These are phyloP conservation scores for Solanum phureja DNA, from an alignment of 257 asterid species.

Conservation along the genomic window DNA sequence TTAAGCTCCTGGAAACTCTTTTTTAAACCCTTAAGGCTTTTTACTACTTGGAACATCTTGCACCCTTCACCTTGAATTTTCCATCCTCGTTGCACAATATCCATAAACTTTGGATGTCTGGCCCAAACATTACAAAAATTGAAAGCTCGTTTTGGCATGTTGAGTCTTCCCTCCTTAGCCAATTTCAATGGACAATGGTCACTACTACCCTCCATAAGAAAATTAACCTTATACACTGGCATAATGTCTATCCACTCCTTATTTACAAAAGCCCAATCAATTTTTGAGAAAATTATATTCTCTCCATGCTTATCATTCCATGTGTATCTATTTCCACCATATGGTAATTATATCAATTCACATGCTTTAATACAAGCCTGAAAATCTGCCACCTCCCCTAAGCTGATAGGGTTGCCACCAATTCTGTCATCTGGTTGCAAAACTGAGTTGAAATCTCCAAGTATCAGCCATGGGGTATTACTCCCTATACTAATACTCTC, in stretches of 20 bases:
- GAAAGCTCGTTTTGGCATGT: too few relatives aligned
- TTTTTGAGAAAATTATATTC: neutral
- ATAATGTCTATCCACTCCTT: neutral
- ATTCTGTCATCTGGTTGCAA: neutral
- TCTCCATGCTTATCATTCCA: neutral
- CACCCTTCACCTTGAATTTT: neutral
- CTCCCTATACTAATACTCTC: neutral
- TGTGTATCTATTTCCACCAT: neutral
- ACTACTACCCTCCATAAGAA: neutral
- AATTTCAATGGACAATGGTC: neutral
- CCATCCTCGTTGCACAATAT: neutral
- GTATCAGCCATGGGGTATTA: neutral
- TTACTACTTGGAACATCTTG: neutral
- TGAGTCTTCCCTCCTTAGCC: neutral
- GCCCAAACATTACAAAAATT: neutral
- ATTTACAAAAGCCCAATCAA: neutral
- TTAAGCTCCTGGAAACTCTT: neutral
- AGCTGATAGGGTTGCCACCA: neutral
- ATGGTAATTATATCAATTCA: neutral
- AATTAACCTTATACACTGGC: neutral
- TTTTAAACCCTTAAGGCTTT: neutral
- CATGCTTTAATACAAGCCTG: neutral
- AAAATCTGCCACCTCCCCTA: neutral
- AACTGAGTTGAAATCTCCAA: too few relatives aligned
- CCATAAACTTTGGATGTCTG: neutral